Evolutionary conservation across 148 eudicot species (phyloP).

Genomic region (Rhododendron vialii): DNA sequence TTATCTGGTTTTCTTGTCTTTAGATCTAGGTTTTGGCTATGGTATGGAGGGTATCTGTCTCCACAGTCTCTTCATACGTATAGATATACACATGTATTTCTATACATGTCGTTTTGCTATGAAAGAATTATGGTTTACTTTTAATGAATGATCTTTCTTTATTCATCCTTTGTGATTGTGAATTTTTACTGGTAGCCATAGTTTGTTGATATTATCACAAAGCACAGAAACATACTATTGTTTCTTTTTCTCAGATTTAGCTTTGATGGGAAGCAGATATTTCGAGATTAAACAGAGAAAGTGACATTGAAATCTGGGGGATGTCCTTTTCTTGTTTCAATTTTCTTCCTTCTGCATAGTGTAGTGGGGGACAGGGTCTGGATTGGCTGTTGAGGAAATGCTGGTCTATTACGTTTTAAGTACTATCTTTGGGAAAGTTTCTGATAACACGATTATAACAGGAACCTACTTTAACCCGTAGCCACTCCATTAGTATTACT

Average conservation of each 20-base stretch:
- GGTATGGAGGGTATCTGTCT: background rate
- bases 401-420: background rate
- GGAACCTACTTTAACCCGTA: background rate
- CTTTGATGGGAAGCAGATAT: background rate
- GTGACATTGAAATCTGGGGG: background rate
- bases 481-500: background rate
- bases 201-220: background rate
- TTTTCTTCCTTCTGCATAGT: background rate
- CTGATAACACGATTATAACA: background rate
- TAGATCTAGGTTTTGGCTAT: background rate
- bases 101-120: conserved; percentile 12
- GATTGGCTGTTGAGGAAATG: background rate
- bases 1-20: background rate
- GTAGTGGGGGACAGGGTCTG: background rate
- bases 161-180: background rate
- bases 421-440: background rate
- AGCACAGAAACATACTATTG: background rate
- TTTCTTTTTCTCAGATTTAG: background rate
- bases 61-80: background rate
- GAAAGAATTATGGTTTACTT: background rate
- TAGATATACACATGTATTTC: conserved; percentile 11
- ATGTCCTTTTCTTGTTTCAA: background rate
- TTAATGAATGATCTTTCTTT: background rate
- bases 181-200: background rate
- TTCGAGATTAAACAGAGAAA: background rate